Percentiles rank a stretch among this genome's conserved stretches.
Evolutionary conservation across 176 grass and related monocot genomes (phyloP).

Genomic region (Oryza meyeriana): DNA sequence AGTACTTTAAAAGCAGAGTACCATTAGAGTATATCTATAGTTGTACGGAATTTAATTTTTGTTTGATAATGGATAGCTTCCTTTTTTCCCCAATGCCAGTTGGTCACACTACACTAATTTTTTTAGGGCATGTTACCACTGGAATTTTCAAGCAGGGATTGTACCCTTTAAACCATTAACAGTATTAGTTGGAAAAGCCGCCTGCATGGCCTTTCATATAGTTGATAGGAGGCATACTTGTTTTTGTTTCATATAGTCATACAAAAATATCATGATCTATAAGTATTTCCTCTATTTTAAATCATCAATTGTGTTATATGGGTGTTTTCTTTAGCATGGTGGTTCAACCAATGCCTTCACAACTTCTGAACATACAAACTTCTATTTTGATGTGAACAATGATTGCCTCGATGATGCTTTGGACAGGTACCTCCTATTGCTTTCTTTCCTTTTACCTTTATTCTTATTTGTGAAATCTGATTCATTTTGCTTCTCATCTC

Average conservation of each 20-base stretch:
- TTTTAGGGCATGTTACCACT: not conserved
- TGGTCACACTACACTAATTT: not conserved
- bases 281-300: conserved; percentile 21
- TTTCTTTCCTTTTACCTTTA: conserved; percentile 3
- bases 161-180: not conserved
- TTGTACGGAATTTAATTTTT: not conserved
- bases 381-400: conserved; percentile 85
- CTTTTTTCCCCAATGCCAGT: not conserved
- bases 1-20: conserved; percentile 5
- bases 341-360: conserved; percentile 93
- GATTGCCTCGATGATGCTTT: conserved; percentile 84
- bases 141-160: not conserved
- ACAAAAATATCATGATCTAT: conserved; percentile 17
- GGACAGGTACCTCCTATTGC: conserved; percentile 59
- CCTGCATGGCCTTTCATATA: not conserved
- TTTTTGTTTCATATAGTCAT: conserved; percentile 5
- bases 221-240: not conserved
- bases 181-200: conserved; percentile 13
- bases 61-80: not conserved
- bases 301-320: conserved; percentile 28
- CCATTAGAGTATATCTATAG: conserved; percentile 11
- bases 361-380: conserved; percentile 77
- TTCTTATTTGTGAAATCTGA: conserved; percentile 34
- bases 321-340: conserved; percentile 69
- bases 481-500: conserved; percentile 7